Evolutionary conservation across 108 stramenopile genomes (phyloP).

Genomic region (Schizochytrium sp.): DNA sequence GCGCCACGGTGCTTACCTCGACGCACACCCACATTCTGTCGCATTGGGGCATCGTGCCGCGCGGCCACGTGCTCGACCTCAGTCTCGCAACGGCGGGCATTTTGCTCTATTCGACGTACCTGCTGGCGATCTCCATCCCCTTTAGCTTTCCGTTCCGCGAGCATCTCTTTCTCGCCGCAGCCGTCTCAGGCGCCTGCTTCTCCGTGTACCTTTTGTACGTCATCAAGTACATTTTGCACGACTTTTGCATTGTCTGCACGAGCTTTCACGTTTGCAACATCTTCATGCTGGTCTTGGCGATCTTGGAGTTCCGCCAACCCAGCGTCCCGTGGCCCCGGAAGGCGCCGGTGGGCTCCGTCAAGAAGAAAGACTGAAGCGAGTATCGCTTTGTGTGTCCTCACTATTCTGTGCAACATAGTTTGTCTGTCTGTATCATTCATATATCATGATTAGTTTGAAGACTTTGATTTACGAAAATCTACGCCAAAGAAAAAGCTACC

Average conservation of each 20-base stretch:
- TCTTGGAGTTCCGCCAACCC: not conserved
- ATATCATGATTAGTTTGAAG: too few relatives aligned
- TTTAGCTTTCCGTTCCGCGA: not conserved
- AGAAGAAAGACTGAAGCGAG: too few relatives aligned
- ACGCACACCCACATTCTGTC: not conserved
- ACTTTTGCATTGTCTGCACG: constrained; percentile 23
- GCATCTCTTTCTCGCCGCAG: not conserved
- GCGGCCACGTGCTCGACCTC: not conserved
- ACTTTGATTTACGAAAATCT: too few relatives aligned
- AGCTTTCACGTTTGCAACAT: constrained; percentile 6
- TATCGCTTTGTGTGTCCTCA: too few relatives aligned
- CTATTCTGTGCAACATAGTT: too few relatives aligned
- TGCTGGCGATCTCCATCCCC: not conserved
- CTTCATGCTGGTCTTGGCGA: not conserved
- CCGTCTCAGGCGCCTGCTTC: not conserved
- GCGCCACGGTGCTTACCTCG: not conserved
- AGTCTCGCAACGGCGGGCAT: not conserved
- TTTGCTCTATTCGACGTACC: not conserved
- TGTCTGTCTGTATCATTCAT: too few relatives aligned
- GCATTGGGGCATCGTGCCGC: not conserved
- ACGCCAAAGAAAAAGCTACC: too few relatives aligned
- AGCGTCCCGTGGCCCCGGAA: not conserved
- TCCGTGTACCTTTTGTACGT: constrained; percentile 21
- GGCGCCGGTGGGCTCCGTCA: too few relatives aligned
- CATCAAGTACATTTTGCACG: not conserved